These are phyloP conservation scores for Penicillium ochrochloron DNA, from an alignment of 495 filamentous ascomycete species.

Conservation along the genomic window DNA sequence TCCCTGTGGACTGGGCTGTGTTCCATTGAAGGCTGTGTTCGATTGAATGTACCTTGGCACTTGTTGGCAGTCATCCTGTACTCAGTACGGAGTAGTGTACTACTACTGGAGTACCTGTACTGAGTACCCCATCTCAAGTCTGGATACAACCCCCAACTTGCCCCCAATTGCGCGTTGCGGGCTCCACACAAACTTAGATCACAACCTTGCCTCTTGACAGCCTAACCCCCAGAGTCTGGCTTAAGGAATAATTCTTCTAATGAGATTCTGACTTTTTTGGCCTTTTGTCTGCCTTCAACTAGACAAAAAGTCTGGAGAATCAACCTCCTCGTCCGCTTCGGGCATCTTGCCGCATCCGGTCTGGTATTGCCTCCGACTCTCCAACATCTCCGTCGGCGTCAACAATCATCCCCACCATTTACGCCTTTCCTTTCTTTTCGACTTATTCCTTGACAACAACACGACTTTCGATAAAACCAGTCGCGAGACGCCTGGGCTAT, in stretches of 20 bases:
- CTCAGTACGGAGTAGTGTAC: no score
- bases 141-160: conserved; percentile 12
- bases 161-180: conserved; percentile 10
- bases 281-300: not conserved
- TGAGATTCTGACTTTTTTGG: not conserved
- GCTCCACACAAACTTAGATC: conserved; percentile 7
- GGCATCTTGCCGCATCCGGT: conserved; percentile 29
- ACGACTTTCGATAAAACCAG: not conserved
- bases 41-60: not conserved
- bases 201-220: not conserved
- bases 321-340: conserved; percentile 7
- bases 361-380: conserved; percentile 6
- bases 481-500: not conserved
- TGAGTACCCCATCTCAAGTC: not conserved
- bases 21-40: conserved; percentile 2
- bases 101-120: no score
- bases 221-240: not conserved
- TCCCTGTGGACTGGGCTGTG: not conserved
- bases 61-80: no score
- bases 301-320: not conserved
- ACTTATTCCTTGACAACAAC: not conserved
- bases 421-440: conserved; percentile 2
- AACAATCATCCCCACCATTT: not conserved
- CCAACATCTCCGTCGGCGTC: not conserved
- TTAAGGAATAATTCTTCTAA: not conserved